phyloP scores from a whole-genome alignment of 2,329 filamentous ascomycete genomes.

The Ascochyta rabiei region DNA sequence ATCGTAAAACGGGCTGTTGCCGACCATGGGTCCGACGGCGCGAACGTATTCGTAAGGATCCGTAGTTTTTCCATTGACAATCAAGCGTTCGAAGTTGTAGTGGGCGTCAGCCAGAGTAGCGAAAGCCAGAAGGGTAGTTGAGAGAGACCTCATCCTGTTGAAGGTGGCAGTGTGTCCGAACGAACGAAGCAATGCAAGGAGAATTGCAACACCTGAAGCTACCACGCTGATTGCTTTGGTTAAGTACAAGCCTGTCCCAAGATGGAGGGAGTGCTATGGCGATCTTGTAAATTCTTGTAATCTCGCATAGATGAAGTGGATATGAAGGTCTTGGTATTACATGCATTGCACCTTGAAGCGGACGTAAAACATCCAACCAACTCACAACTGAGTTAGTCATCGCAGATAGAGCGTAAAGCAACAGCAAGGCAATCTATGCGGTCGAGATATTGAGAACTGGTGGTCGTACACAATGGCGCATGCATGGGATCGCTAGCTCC shows the following conservation, averaged over 20 bases:
- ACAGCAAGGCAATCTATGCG: too few species aligned
- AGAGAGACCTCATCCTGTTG: background rate
- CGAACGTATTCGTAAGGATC: slow-evolving; percentile 16
- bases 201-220: background rate
- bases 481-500: background rate
- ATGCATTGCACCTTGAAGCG: background rate
- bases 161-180: background rate
- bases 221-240: background rate
- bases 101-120: slow-evolving; percentile 37
- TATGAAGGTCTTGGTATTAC: background rate
- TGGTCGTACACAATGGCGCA: background rate
- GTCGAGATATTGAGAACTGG: background rate
- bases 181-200: background rate
- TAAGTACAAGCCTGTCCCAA: background rate
- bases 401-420: background rate
- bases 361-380: background rate
- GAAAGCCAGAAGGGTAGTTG: slow-evolving; percentile 28
- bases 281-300: background rate
- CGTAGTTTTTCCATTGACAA: slow-evolving; percentile 40
- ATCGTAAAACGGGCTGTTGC: slow-evolving; percentile 8
- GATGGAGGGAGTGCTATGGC: background rate
- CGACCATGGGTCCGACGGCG: slow-evolving; percentile 1
- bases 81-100: slow-evolving; percentile 47
- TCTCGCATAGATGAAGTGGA: slow-evolving; percentile 1
- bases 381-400: background rate